Conservation (phyloP, 192 early-diverging fungal species). For the Coemansia sp. region DNA sequence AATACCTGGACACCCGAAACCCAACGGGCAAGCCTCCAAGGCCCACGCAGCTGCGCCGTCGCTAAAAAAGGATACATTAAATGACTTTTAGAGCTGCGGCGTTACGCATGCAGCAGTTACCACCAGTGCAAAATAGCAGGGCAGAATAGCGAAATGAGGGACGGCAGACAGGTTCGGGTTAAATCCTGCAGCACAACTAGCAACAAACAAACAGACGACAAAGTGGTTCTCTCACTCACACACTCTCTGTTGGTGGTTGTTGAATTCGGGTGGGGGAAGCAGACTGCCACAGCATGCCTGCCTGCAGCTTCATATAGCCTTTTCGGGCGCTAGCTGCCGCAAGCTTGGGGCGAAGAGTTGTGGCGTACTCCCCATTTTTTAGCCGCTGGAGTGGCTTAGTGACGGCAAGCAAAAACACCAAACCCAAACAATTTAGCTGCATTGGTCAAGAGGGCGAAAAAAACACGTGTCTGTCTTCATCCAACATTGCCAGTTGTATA, state of each 20-base stretch:
- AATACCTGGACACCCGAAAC: not conserved
- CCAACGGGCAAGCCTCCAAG: constrained; percentile 6
- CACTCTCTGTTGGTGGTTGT: not conserved
- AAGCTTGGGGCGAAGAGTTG: not conserved
- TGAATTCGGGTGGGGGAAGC: not conserved
- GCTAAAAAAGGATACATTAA: constrained; percentile 2
- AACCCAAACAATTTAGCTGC: not conserved
- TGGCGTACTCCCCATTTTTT: not conserved
- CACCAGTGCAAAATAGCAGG: not conserved
- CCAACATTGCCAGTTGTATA: too few relatives aligned
- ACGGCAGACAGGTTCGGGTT: not conserved
- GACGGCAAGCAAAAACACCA: not conserved
- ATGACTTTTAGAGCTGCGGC: constrained; percentile 4
- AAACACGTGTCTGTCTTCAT: not conserved
- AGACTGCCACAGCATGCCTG: not conserved
- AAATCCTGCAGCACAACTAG: not conserved
- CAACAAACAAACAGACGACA: not conserved
- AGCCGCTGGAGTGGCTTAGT: not conserved
- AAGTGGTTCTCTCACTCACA: not conserved
- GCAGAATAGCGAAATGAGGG: not conserved
- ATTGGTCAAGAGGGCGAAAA: not conserved
- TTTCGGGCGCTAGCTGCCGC: constrained; percentile 21
- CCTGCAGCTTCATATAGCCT: constrained; percentile 23
- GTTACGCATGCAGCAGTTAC: constrained; percentile 8
- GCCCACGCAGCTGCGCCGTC: not conserved